phyloP scores from a whole-genome alignment of 371 early-diverging fungal species.

The Mortierella sp. region DNA sequence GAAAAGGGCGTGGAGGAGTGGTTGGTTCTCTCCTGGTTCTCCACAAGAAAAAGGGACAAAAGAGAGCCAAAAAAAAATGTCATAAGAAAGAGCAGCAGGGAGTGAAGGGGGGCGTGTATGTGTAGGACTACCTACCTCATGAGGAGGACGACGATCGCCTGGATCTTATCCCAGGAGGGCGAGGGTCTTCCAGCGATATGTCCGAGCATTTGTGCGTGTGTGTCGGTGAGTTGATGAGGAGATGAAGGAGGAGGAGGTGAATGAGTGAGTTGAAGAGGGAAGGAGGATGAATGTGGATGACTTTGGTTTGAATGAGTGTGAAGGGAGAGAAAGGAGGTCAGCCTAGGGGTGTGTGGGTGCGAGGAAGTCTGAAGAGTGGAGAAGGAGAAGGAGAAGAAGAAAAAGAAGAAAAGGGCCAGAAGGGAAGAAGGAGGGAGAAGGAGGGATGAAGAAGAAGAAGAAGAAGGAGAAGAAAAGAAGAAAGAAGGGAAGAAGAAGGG shows the following conservation, averaged over 20 bases:
- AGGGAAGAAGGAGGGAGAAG: not conserved
- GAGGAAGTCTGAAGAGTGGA: not conserved
- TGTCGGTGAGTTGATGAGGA: not conserved
- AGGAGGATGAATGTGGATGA: not conserved
- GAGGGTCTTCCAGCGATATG: slow-evolving; percentile 95
- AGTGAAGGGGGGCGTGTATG: not conserved
- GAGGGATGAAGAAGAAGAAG: not conserved
- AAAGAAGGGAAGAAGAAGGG: not conserved
- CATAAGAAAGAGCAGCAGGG: not conserved
- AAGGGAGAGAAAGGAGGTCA: not conserved
- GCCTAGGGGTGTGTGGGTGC: not conserved
- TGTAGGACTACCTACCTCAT: slow-evolving; percentile 62
- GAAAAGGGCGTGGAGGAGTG: not conserved
- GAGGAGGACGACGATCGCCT: slow-evolving; percentile 77
- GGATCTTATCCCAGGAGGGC: slow-evolving; percentile 86
- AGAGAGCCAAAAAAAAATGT: not conserved
- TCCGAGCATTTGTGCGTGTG: slow-evolving; percentile 78
- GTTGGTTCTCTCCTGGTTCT: not conserved
- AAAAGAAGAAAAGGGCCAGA: not conserved
- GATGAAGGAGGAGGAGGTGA: not conserved
- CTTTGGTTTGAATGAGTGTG: not conserved
- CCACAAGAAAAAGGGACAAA: not conserved
- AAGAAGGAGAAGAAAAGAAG: not conserved
- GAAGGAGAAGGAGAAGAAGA: not conserved
- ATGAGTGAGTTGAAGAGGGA: not conserved